Conservation (phyloP, 768 basidiomycete genomes). For the Amanita subjunquillea region DNA sequence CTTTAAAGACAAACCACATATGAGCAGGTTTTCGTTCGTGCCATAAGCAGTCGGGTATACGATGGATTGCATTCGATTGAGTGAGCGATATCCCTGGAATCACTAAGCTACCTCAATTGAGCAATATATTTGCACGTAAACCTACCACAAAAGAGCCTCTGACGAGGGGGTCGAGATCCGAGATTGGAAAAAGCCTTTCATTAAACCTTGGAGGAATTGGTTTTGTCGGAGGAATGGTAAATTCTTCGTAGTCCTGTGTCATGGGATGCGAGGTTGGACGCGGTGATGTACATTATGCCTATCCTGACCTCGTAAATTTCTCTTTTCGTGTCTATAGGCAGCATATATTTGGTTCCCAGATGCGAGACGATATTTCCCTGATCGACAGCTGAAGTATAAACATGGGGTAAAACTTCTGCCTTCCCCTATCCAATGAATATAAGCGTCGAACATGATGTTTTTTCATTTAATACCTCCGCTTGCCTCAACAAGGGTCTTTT, state of each 20-base stretch:
- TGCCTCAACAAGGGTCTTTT: constrained; percentile 55
- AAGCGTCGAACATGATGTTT: not conserved
- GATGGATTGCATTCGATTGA: constrained; percentile 95
- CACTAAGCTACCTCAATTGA: constrained; percentile 3
- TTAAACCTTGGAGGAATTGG: constrained; percentile 59
- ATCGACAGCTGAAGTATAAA: constrained; percentile 65
- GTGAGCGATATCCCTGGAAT: constrained; percentile 64
- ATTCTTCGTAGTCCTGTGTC: constrained; percentile 76
- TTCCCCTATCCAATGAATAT: constrained; percentile 26
- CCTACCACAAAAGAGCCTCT: constrained; percentile 78
- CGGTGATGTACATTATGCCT: not conserved
- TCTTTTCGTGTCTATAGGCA: constrained; percentile 78
- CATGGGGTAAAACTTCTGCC: constrained; percentile 70
- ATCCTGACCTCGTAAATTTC: constrained; percentile 50
- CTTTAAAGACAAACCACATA: constrained; percentile 54
- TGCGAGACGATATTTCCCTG: constrained; percentile 61
- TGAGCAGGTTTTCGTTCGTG: constrained; percentile 94
- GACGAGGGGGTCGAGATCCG: constrained; percentile 68
- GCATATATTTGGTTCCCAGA: constrained; percentile 64
- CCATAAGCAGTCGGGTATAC: constrained; percentile 88
- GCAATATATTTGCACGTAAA: not conserved
- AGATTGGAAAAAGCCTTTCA: constrained; percentile 64
- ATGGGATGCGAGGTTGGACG: not conserved
- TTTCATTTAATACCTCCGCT: constrained; percentile 29
- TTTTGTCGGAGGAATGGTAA: constrained; percentile 77